A percentile compares a stretch with the other conserved stretches of the same genome.
Evolutionary conservation across 2,329 filamentous ascomycete species (phyloP).

Genomic region (Arthroderma sp.): DNA sequence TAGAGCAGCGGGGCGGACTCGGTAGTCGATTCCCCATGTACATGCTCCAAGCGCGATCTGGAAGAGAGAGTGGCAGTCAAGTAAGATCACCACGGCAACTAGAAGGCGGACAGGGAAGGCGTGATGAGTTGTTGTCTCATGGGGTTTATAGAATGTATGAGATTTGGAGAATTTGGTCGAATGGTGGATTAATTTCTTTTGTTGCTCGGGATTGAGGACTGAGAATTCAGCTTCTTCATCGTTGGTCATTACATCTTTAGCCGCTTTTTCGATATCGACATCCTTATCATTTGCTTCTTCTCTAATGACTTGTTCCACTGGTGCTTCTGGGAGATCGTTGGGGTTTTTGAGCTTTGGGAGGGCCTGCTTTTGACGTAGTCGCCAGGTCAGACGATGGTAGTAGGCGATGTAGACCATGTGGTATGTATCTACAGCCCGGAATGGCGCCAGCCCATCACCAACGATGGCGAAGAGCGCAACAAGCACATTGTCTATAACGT

Average conservation of each 20-base stretch:
- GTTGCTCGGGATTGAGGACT: conserved; percentile 54
- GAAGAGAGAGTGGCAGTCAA: conserved; percentile 67
- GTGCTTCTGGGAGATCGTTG: conserved; percentile 45
- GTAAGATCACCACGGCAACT: conserved; percentile 62
- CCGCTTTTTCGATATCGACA: conserved; percentile 35
- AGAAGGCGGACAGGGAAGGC: conserved; percentile 66
- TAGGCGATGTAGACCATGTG: conserved; percentile 74
- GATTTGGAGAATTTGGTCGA: conserved; percentile 69
- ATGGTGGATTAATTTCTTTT: conserved; percentile 60
- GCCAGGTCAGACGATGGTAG: conserved; percentile 57
- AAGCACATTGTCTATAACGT: conserved; percentile 58
- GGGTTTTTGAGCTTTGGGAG: conserved; percentile 54
- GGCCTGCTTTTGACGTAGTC: conserved; percentile 48
- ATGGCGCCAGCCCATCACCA: conserved; percentile 60
- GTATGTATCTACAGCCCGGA: conserved; percentile 70
- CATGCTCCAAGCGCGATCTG: conserved; percentile 68
- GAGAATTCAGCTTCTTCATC: conserved; percentile 46
- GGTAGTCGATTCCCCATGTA: conserved; percentile 68
- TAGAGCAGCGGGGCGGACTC: conserved; percentile 54
- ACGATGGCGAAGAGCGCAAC: conserved; percentile 60
- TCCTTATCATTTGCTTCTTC: conserved; percentile 26
- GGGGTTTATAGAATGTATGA: conserved; percentile 80
- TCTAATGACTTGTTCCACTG: conserved; percentile 29
- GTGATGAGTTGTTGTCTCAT: conserved; percentile 70
- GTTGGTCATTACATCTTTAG: conserved; percentile 27